Conservation (phyloP, 2,329 filamentous ascomycete species). For the Fusarium chaquense region DNA sequence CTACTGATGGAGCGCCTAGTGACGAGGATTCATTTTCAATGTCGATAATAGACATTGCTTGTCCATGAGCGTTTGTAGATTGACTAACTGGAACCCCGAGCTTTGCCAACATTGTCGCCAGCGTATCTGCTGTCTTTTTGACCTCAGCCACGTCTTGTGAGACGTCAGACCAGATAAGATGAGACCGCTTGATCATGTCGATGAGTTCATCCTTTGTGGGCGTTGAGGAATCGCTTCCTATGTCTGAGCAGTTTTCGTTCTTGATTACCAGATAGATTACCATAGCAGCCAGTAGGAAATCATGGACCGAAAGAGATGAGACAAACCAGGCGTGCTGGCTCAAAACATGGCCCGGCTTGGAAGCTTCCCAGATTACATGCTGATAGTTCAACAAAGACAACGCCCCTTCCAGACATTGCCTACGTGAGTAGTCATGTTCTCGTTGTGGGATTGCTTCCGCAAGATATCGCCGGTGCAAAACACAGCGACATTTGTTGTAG, state of each 20-base stretch:
- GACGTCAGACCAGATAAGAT: slow-evolving; percentile 59
- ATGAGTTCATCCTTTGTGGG: slow-evolving; percentile 57
- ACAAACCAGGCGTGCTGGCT: slow-evolving; percentile 67
- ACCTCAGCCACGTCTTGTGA: slow-evolving; percentile 55
- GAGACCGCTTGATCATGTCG: slow-evolving; percentile 57
- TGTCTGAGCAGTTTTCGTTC: slow-evolving; percentile 57
- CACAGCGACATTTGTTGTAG: slow-evolving; percentile 67
- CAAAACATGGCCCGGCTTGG: slow-evolving; percentile 66
- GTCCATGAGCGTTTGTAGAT: slow-evolving; percentile 5
- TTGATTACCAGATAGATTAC: slow-evolving; percentile 67
- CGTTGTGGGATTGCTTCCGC: slow-evolving; percentile 55
- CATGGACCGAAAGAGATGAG: slow-evolving; percentile 68
- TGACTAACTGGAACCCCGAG: slow-evolving; percentile 52
- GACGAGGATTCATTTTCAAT: slow-evolving; percentile 34
- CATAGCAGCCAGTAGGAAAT: slow-evolving; percentile 72
- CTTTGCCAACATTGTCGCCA: slow-evolving; percentile 60
- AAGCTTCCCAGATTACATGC: slow-evolving; percentile 60
- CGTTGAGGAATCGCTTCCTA: slow-evolving; percentile 47
- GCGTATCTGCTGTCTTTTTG: slow-evolving; percentile 60
- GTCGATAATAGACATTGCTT: slow-evolving; percentile 6
- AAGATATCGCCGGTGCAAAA: slow-evolving; percentile 67
- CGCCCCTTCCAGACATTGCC: slow-evolving; percentile 63
- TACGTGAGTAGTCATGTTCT: slow-evolving; percentile 66
- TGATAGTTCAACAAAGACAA: slow-evolving; percentile 63
- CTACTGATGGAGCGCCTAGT: slow-evolving; percentile 34